Base-by-base conservation (phyloP, 306 rosid species). In the Pueraria montana region DNA sequence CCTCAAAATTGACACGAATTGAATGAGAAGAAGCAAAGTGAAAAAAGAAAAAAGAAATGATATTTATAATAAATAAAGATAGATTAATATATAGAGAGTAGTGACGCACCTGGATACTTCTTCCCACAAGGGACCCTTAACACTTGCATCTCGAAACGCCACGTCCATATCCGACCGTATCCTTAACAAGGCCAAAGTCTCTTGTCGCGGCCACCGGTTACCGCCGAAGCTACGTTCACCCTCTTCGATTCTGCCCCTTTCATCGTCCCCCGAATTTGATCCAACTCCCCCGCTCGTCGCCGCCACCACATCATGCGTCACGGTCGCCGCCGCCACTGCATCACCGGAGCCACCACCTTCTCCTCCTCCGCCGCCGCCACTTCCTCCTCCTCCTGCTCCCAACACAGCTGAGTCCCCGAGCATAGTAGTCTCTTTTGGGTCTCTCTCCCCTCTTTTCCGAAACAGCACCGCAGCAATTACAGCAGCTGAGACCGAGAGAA, bases 121-220 rank as follows among this genome's bases (percentile, higher is more conserved):
- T 36, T 96, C 97, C 99, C 99, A 96, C 74, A 96, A 90, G 36
- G 99, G 99, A 87, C 94, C 98, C 68, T 96, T 96, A 42, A 85
- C 97, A 83, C 91, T 92, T 32, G 99, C 97, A 83, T 96, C 99
- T 65, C 96, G 91, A 83, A 96, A 96, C 66, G 88, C 89, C 40
- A 84, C 88, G 80, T 91, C 98, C 99, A 96, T 96, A 18, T 94
- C 99, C 9, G 92, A 89, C 63, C 99, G 94, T 73, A 96, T 94
- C 84, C 92, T 86, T 85, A 96, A 82, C 81, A 96, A 91, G 2
- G 97, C 94, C 85, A 96, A 76, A 67, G 99, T 96, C 64, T 96
- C 99, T 69, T 87, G 97, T 17, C 95, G 85, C 13, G 99, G 99
- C 99, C 99, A 96, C 61, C 99, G 87, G 85, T 92, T 94, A 6